Evolutionary conservation across 2,329 filamentous ascomycete genomes (phyloP), one percentile per base, ranked within the genome.

Genomic region (Claviceps fusiformis): DNA sequence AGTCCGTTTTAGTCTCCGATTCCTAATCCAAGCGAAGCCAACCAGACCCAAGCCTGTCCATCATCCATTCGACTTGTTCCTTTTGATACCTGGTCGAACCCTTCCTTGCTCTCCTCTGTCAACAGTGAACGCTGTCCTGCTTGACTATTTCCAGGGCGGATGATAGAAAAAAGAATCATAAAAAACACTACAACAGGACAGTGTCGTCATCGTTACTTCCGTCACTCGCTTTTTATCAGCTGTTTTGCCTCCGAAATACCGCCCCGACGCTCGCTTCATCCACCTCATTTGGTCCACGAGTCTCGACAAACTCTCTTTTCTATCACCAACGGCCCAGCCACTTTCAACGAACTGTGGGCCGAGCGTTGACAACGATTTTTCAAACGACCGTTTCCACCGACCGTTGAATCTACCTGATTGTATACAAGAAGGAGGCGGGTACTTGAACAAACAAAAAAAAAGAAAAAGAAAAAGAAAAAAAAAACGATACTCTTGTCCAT

Each of bases 181-280:
- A 24, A 45, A 11, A 24, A 45, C 3, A 37, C 35, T 13, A 7
- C 35, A 3, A 9, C 3, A 6, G 33, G 10, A 9, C 8, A 37
- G 9, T 13, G 9, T 13, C 35, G 35, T 11, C 10, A 37, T 37
- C 11, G 35, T 33, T 33, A 24, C 68, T 33, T 55, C 47, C 52
- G 24, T 59, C 61, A 50, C 59, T 65, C 56, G 59, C 59, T 37
- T 57, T 41, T 56, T 45, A 55, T 46, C 33, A 44, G 31, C 47
- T 48, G 41, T n/a, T 45, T 31, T 33, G 4, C 31, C 33, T 46
- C 29, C 24, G 17, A 5, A 33, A 6, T n/a, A 35, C 53, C 35
- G 8, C 60, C 49, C 58, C 59, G 27, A 59, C 55, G 15, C 54
- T 58, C 55, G 56, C 54, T 55, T 55, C 53, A 54, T 56, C 27